phyloP scores from a whole-genome alignment of 2,329 filamentous ascomycete species.

The Paraphoma sp. region DNA sequence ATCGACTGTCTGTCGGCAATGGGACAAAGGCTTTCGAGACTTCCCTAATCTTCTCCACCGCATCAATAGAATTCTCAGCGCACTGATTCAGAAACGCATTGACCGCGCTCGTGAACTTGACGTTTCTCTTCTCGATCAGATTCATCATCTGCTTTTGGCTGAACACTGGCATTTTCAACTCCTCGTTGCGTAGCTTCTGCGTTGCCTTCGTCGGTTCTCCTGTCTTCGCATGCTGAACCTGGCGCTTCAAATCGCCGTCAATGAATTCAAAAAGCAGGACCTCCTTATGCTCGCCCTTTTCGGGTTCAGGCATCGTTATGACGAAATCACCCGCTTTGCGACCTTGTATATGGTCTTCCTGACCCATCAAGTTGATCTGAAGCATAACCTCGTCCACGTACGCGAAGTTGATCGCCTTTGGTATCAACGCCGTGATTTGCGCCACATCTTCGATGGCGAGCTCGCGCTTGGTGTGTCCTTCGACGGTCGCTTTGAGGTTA shows the following conservation, averaged over 20 bases:
- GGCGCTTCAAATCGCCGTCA: constrained; percentile 86
- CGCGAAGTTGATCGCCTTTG: constrained; percentile 78
- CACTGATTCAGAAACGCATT: constrained; percentile 80
- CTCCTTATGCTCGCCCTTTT: constrained; percentile 61
- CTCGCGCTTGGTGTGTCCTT: constrained; percentile 76
- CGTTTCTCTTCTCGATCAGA: constrained; percentile 88
- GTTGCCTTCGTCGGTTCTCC: constrained; percentile 73
- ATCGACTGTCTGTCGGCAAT: constrained; percentile 56
- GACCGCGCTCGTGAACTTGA: constrained; percentile 79
- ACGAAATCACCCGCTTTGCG: constrained; percentile 57
- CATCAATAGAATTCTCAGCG: constrained; percentile 67
- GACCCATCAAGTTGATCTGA: constrained; percentile 77
- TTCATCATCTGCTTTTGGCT: constrained; percentile 90
- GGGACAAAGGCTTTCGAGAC: constrained; percentile 70
- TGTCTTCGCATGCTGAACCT: constrained; percentile 74
- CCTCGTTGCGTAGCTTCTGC: constrained; percentile 74
- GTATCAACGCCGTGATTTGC: constrained; percentile 77
- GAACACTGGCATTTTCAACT: constrained; percentile 89
- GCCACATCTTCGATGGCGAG: constrained; percentile 81
- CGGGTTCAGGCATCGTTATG: constrained; percentile 44
- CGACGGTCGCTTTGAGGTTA: constrained; percentile 83
- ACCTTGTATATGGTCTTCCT: constrained; percentile 70
- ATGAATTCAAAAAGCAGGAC: constrained; percentile 91
- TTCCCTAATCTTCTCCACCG: constrained; percentile 68
- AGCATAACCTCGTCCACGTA: constrained; percentile 87